Percentiles rank a stretch among this genome's conserved stretches.
Evolutionary conservation across 2,329 filamentous ascomycete species (phyloP).

Genomic region (Xylaria digitata): DNA sequence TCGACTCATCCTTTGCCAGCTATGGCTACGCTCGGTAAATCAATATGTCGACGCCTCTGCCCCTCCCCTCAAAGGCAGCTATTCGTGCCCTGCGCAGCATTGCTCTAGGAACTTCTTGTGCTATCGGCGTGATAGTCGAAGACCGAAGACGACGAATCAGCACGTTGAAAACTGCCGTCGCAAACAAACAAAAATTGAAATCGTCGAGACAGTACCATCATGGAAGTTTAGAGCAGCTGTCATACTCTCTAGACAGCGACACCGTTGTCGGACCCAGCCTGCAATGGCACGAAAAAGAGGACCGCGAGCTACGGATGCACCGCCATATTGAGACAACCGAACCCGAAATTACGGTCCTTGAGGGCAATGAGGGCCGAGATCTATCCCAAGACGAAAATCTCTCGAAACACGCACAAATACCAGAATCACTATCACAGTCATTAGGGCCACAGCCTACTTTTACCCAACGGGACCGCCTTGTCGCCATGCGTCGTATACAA

Average conservation of each 20-base stretch:
- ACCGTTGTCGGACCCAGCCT: constrained; percentile 27
- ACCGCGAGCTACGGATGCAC: not conserved
- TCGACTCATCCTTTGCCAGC: constrained; percentile 8
- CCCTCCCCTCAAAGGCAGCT: constrained; percentile 66
- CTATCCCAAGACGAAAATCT: not conserved
- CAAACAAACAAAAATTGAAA: constrained; percentile 65
- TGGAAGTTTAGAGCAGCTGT: constrained; percentile 33
- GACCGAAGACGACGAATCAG: constrained; percentile 67
- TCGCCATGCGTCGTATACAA: not conserved
- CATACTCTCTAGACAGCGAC: constrained; percentile 38
- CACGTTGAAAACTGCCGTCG: constrained; percentile 60
- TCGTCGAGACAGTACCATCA: constrained; percentile 51
- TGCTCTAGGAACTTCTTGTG: constrained; percentile 68
- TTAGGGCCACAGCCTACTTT: not conserved
- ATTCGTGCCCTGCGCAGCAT: constrained; percentile 67
- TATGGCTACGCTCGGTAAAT: constrained; percentile 29
- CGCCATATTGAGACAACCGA: not conserved
- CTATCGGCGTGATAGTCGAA: constrained; percentile 65
- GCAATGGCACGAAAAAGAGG: constrained; percentile 40
- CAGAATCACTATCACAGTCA: constrained; percentile 1
- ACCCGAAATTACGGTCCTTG: not conserved
- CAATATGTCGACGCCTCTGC: constrained; percentile 59
- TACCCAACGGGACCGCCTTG: not conserved
- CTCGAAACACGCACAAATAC: not conserved
- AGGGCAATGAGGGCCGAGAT: not conserved